Conservation (phyloP, 75 land plant genomes). For the Selaginella tamariscina region DNA sequence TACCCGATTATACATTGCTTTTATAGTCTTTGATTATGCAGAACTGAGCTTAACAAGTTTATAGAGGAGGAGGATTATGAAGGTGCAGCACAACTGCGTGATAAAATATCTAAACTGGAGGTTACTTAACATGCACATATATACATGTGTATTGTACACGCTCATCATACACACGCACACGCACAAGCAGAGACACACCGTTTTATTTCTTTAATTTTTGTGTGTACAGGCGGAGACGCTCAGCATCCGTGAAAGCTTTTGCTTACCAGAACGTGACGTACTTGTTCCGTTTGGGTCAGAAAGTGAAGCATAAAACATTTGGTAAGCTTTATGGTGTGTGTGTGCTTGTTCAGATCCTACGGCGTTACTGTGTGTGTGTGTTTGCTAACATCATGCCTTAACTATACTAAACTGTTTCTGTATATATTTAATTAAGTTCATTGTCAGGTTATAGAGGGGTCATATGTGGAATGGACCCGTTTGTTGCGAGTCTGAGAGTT, state of each 20-base stretch:
- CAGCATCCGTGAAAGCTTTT: slow-evolving; percentile 76
- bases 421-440: background rate
- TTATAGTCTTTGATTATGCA: slow-evolving; percentile 17
- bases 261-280: slow-evolving; percentile 51
- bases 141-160: background rate
- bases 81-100: slow-evolving; percentile 59
- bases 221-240: slow-evolving; percentile 53
- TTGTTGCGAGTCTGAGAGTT: slow-evolving; percentile 74
- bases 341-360: too few species aligned
- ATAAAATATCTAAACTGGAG: slow-evolving; percentile 69
- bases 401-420: background rate
- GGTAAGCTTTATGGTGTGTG: slow-evolving; percentile 38
- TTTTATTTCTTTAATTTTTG: background rate
- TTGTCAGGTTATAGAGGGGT: slow-evolving; percentile 69
- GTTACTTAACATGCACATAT: slow-evolving; percentile 17
- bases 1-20: too few species aligned
- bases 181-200: too few species aligned
- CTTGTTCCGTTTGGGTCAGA: slow-evolving; percentile 80
- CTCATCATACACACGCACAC: background rate
- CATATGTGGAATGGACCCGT: slow-evolving; percentile 97
- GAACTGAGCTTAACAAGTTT: slow-evolving; percentile 64
- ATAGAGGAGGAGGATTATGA: slow-evolving; percentile 68
- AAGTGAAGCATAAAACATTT: slow-evolving; percentile 59
- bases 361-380: too few species aligned
- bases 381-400: slow-evolving; percentile 7